Evolutionary conservation across 805 yeast genomes (phyloP).

Genomic region (Wickerhamiella domercqiae): DNA sequence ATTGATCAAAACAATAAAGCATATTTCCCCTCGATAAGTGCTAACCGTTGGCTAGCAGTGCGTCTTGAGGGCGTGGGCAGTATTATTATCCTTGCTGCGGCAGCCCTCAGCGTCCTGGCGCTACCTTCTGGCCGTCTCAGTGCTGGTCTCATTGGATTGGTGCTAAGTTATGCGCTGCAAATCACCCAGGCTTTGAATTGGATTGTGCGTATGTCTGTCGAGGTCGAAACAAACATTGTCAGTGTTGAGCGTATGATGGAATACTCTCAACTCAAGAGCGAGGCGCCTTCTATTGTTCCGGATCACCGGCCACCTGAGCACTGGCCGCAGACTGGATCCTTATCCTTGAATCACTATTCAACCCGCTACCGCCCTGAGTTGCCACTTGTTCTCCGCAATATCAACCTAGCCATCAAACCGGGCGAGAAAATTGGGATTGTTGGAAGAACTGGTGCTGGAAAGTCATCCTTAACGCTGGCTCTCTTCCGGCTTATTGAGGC

Average conservation of each 20-base stretch:
- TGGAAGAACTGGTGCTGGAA: conserved; percentile 96
- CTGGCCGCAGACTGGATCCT: conserved; percentile 66
- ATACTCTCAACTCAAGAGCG: conserved; percentile 63
- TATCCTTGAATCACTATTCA: conserved; percentile 57
- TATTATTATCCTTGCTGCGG: conserved; percentile 69
- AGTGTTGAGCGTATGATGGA: conserved; percentile 91
- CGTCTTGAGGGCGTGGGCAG: conserved; percentile 87
- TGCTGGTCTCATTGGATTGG: conserved; percentile 87
- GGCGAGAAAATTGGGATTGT: conserved; percentile 87
- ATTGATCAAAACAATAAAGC: conserved; percentile 85
- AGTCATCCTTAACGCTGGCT: conserved; percentile 71
- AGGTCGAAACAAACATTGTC: conserved; percentile 93
- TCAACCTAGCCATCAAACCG: conserved; percentile 48
- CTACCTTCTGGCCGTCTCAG: conserved; percentile 53
- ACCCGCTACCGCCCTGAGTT: conserved; percentile 72
- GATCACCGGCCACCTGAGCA: conserved; percentile 46
- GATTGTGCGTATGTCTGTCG: conserved; percentile 98
- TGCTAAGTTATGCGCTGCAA: conserved; percentile 84
- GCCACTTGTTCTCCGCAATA: conserved; percentile 59
- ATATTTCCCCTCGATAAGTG: conserved; percentile 77
- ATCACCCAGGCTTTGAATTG: conserved; percentile 88
- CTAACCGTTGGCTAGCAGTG: conserved; percentile 96
- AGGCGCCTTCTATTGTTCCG: conserved; percentile 62
- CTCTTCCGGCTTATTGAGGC: conserved; percentile 74
- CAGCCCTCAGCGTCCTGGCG: conserved; percentile 63